phyloP scores from a whole-genome alignment of 257 asterid genomes.

The Capsicum baccatum region DNA sequence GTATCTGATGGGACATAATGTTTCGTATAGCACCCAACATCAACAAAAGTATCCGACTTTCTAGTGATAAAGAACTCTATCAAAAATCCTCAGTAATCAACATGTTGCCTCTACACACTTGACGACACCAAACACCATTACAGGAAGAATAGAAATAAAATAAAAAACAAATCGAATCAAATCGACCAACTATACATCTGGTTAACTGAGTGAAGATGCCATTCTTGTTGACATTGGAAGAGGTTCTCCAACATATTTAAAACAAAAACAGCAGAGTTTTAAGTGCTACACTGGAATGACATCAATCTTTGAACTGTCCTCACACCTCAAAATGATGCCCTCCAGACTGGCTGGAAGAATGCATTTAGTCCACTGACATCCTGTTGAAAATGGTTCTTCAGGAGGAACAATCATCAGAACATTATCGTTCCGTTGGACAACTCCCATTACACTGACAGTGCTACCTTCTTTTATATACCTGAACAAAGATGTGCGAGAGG shows the following conservation, averaged over 20 bases:
- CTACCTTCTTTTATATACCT: slow-evolving; percentile 93
- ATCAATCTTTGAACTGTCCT: slow-evolving; percentile 67
- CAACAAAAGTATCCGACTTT: background rate
- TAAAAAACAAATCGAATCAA: background rate
- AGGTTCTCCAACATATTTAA: background rate
- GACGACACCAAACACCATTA: background rate
- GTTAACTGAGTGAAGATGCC: background rate
- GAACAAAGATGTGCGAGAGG: slow-evolving; percentile 9
- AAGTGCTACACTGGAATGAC: slow-evolving; percentile 69
- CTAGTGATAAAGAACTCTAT: background rate
- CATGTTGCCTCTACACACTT: slow-evolving; percentile 4
- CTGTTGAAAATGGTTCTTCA: slow-evolving; percentile 62
- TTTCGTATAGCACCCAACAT: background rate
- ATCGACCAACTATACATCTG: background rate
- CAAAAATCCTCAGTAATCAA: background rate
- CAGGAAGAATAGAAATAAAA: background rate
- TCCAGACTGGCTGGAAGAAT: slow-evolving; percentile 77
- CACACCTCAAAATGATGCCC: slow-evolving; percentile 80
- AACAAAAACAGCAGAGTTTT: background rate
- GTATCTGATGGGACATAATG: background rate
- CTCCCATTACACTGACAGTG: slow-evolving; percentile 87
- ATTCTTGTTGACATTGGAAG: background rate
- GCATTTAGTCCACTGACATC: slow-evolving; percentile 83
- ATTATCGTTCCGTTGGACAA: slow-evolving; percentile 77
- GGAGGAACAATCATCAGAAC: slow-evolving; percentile 89